phyloP scores from a whole-genome alignment of 805 yeast genomes.

The Brettanomyces naardenensis region DNA sequence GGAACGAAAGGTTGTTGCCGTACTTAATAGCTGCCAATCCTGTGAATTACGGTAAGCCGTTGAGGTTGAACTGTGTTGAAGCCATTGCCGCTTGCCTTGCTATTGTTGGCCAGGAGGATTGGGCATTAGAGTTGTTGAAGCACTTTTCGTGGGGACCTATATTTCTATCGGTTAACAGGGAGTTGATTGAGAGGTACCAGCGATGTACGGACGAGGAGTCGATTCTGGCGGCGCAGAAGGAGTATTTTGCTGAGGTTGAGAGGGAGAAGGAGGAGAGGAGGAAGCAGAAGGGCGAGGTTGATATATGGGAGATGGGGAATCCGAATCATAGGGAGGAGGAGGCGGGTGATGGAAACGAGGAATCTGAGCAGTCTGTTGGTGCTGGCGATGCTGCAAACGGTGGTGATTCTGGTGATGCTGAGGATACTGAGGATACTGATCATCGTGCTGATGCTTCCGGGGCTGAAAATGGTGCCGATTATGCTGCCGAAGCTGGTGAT shows the following conservation, averaged over 20 bases:
- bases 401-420: conserved; percentile 1
- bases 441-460: background rate
- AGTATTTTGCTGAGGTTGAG: conserved; percentile 64
- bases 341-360: conserved; percentile 17
- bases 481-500: too few relatives aligned
- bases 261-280: conserved; percentile 58
- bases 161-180: conserved; percentile 75
- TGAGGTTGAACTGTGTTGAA: conserved; percentile 94
- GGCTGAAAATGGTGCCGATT: too few relatives aligned
- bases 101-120: conserved; percentile 81
- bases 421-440: conserved; percentile 8
- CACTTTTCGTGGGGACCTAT: conserved; percentile 94
- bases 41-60: conserved; percentile 93
- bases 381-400: too few relatives aligned
- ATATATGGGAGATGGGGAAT: conserved; percentile 74
- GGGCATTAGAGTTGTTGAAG: conserved; percentile 72
- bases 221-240: conserved; percentile 62
- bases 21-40: conserved; percentile 95
- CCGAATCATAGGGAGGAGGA: conserved; percentile 42
- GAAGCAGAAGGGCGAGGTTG: conserved; percentile 42
- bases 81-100: conserved; percentile 97
- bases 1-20: conserved; percentile 78
- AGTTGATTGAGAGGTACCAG: conserved; percentile 65
- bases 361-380: conserved; percentile 3
- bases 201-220: conserved; percentile 76